These are phyloP conservation scores for Beauveria varroae DNA, from an alignment of 2,329 filamentous ascomycete species.

Conservation along the genomic window DNA sequence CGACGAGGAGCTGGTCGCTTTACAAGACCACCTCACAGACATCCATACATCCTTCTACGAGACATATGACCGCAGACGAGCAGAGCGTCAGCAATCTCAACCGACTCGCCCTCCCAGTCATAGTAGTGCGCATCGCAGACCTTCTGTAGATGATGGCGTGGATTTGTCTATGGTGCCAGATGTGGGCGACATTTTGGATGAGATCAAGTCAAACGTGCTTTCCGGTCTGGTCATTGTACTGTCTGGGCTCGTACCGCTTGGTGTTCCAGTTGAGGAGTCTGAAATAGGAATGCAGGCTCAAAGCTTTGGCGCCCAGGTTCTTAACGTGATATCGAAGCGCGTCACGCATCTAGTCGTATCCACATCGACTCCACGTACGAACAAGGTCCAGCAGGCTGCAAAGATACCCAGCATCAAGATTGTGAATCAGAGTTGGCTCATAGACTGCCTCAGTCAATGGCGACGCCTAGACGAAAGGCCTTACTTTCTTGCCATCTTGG, in stretches of 20 bases:
- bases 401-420: slow-evolving; percentile 78
- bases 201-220: slow-evolving; percentile 71
- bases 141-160: slow-evolving; percentile 32
- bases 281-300: slow-evolving; percentile 84
- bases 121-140: slow-evolving; percentile 22
- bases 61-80: slow-evolving; percentile 59
- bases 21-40: slow-evolving; percentile 67
- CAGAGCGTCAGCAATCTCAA: slow-evolving; percentile 26
- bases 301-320: slow-evolving; percentile 69
- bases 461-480: slow-evolving; percentile 67
- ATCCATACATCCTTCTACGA: slow-evolving; percentile 79
- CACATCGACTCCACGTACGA: slow-evolving; percentile 66
- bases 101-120: slow-evolving; percentile 28
- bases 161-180: slow-evolving; percentile 62
- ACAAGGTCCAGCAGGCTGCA: slow-evolving; percentile 83
- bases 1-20: slow-evolving; percentile 70
- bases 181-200: slow-evolving; percentile 74
- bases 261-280: slow-evolving; percentile 67
- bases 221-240: slow-evolving; percentile 73
- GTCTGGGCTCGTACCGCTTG: slow-evolving; percentile 81
- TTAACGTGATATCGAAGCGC: slow-evolving; percentile 48
- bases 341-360: slow-evolving; percentile 71
- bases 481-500: slow-evolving; percentile 70
- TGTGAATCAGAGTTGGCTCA: slow-evolving; percentile 84
- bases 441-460: slow-evolving; percentile 81